Conservation (phyloP, 2,329 filamentous ascomycete species). For the Epicoccum nigrum region DNA sequence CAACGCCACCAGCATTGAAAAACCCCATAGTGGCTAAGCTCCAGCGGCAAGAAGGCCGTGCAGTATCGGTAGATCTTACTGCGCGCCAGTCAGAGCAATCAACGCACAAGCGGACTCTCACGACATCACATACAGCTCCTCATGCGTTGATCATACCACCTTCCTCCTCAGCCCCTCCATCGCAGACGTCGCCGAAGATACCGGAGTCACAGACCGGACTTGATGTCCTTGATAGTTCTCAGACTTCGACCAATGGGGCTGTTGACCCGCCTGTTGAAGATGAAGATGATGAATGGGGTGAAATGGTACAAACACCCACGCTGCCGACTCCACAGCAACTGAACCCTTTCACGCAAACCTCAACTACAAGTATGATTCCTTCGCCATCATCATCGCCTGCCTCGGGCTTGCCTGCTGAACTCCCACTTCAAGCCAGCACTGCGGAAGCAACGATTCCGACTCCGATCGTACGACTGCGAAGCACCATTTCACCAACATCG, state of each 20-base stretch:
- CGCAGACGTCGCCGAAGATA: slow-evolving; percentile 7
- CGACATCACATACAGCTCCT: slow-evolving; percentile 3
- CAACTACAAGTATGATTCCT: slow-evolving; percentile 13
- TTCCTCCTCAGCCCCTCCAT: slow-evolving; percentile 16
- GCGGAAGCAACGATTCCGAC: slow-evolving; percentile 33
- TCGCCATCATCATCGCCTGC: slow-evolving; percentile 21
- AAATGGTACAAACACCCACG: slow-evolving; percentile 48
- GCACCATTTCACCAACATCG: slow-evolving; percentile 44
- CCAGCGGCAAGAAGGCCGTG: slow-evolving; percentile 27
- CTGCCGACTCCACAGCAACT: slow-evolving; percentile 27
- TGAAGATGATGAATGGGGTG: slow-evolving; percentile 49
- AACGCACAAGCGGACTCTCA: slow-evolving; percentile 25
- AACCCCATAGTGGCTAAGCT: slow-evolving; percentile 23
- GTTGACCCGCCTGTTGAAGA: slow-evolving; percentile 29
- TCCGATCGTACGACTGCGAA: slow-evolving; percentile 41
- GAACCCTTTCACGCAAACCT: slow-evolving; percentile 17
- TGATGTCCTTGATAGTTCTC: slow-evolving; percentile 21
- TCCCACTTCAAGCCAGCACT: slow-evolving; percentile 17
- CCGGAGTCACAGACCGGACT: slow-evolving; percentile 26
- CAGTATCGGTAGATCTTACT: slow-evolving; percentile 30
- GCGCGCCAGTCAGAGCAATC: slow-evolving; percentile 12
- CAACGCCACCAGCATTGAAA: slow-evolving; percentile 26
- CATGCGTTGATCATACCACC: slow-evolving; percentile 26
- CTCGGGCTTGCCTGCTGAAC: slow-evolving; percentile 16
- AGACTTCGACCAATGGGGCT: slow-evolving; percentile 7